Conservation (phyloP, 2,329 filamentous ascomycete species). For the Xylaria sp. region DNA sequence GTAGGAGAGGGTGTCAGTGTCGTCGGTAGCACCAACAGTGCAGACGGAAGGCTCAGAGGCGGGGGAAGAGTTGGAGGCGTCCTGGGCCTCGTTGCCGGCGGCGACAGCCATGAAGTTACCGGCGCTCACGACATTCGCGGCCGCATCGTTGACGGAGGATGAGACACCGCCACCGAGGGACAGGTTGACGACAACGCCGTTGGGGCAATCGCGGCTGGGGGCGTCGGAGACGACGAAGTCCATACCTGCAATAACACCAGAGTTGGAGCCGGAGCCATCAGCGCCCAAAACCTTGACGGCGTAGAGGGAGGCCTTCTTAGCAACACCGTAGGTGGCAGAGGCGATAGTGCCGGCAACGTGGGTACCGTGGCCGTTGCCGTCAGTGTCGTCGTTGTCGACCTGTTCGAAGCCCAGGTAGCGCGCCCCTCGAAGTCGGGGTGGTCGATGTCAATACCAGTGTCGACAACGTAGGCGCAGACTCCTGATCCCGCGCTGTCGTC, state of each 20-base stretch:
- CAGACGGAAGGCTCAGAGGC: constrained; percentile 55
- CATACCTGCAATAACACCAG: constrained; percentile 40
- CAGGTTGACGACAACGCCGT: constrained; percentile 59
- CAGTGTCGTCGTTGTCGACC: constrained; percentile 42
- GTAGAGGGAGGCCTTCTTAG: constrained; percentile 52
- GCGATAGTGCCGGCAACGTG: constrained; percentile 44
- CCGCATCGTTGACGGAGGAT: constrained; percentile 54
- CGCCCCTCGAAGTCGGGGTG: constrained; percentile 55
- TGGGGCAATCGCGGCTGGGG: constrained; percentile 44
- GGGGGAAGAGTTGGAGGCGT: constrained; percentile 51
- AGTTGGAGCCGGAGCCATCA: constrained; percentile 36
- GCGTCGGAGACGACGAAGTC: constrained; percentile 53
- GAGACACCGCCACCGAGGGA: constrained; percentile 57
- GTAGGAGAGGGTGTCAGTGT: constrained; percentile 44
- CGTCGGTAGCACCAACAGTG: constrained; percentile 58
- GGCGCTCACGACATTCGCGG: constrained; percentile 51
- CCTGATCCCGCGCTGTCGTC: constrained; percentile 49
- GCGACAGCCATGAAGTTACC: constrained; percentile 61
- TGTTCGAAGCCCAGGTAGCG: constrained; percentile 43
- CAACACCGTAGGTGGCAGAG: constrained; percentile 51
- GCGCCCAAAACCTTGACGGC: constrained; percentile 54
- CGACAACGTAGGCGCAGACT: constrained; percentile 59
- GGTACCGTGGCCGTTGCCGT: constrained; percentile 52
- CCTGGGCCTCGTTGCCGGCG: constrained; percentile 56
- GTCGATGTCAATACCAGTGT: constrained; percentile 57